These are phyloP conservation scores for Trichoderma lentiforme DNA, from an alignment of 2,329 filamentous ascomycete species.

Conservation along the genomic window DNA sequence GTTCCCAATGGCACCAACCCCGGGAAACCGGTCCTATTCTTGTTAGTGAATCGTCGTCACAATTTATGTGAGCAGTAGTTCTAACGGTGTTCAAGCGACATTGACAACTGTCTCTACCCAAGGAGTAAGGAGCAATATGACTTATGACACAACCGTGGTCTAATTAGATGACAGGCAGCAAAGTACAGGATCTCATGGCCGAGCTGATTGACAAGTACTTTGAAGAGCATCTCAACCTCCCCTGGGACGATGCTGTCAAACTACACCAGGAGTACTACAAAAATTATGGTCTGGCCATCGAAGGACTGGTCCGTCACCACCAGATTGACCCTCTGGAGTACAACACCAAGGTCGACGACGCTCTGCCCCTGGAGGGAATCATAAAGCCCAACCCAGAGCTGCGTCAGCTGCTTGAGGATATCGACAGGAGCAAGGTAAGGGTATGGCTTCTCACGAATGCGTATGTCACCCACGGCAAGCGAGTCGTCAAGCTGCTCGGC, in stretches of 20 bases:
- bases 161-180: conserved; percentile 52
- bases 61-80: not conserved
- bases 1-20: conserved; percentile 34
- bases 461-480: conserved; percentile 80
- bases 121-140: conserved; percentile 57
- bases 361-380: conserved; percentile 79
- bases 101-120: conserved; percentile 96
- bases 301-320: conserved; percentile 90
- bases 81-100: conserved; percentile 64
- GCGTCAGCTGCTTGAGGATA: conserved; percentile 71
- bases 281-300: conserved; percentile 94
- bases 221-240: conserved; percentile 67
- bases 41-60: conserved; percentile 30
- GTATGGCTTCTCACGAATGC: conserved; percentile 97
- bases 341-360: conserved; percentile 92
- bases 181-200: conserved; percentile 86
- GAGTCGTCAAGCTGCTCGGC: conserved; percentile 76
- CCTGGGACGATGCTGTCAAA: conserved; percentile 72
- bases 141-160: conserved; percentile 13
- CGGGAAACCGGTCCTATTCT: conserved; percentile 43
- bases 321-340: conserved; percentile 94
- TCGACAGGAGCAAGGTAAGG: conserved; percentile 80
- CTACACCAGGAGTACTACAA: conserved; percentile 92
- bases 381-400: conserved; percentile 76
- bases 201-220: conserved; percentile 69